Evolutionary conservation across 371 early-diverging fungal genomes (phyloP).

Genomic region (Fennellomyces sp.): DNA sequence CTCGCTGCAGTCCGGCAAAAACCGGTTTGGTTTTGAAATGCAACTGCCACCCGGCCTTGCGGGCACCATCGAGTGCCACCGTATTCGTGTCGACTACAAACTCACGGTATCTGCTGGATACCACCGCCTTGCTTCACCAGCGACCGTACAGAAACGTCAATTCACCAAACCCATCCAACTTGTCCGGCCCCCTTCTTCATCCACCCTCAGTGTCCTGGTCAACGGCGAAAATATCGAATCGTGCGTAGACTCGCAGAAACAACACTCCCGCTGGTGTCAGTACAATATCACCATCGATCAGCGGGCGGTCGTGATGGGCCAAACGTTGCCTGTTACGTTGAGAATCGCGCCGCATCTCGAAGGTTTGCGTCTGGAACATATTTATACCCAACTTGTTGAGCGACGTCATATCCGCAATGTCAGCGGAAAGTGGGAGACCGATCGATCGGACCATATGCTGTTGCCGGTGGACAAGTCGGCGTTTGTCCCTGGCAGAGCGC

Average conservation of each 20-base stretch:
- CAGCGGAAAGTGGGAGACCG: not conserved
- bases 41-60: not conserved
- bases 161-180: not conserved
- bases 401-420: not conserved
- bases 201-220: not conserved
- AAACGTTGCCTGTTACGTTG: not conserved
- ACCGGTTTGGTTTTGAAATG: not conserved
- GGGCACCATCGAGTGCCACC: not conserved
- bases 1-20: not conserved
- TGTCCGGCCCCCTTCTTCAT: not conserved
- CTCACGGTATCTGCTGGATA: not conserved
- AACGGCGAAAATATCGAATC: not conserved
- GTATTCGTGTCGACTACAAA: not conserved
- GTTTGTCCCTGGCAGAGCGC: not conserved
- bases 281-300: conserved; percentile 3
- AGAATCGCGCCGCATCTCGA: not conserved
- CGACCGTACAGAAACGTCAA: not conserved
- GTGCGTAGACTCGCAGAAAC: conserved; percentile 4
- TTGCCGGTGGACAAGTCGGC: not conserved
- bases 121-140: not conserved
- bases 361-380: not conserved
- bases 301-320: not conserved
- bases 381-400: not conserved
- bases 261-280: conserved; percentile 7
- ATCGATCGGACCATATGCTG: not conserved